Base-by-base conservation (phyloP, 371 early-diverging fungal species). In the Choanephora cucurbitarum region DNA sequence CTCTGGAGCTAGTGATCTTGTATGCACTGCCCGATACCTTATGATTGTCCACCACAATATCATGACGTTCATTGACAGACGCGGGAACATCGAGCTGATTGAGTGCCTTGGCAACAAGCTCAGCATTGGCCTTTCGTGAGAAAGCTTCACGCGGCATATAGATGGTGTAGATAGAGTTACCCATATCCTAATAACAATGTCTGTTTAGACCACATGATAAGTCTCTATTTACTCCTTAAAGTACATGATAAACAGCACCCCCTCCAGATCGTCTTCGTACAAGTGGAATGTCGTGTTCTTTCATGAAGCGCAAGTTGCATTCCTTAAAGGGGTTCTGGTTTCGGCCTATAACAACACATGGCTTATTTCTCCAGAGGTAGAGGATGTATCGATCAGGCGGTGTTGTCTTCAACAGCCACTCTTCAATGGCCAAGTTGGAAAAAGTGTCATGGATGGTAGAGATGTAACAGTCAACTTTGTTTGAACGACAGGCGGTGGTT, bases 311-410 rank as follows among this genome's bases (percentile, higher is more conserved):
- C 48, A 96, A 63, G 65, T 94, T 88, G 71, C 94, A 92, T 64
- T 98, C 98, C 52, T 87, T 86, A 86, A 92, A 98, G 6, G 97
- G 96, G 58, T 98, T 97, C 86, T 97, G 97, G 63, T 97, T 97
- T 49, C 95, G 77, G 4, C 99, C 99, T 58, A 98, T 83, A 15
- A 98, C 92, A 0, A 97, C 93, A 51, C 94, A 90, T 10, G 88
- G 81, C 19, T 70, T 67, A 69, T 98, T 98, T 52, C 94, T 88
- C 83, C 91, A 98, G 41, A 98, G 77, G 57, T 87, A 91, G 21
- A 96, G 74, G 43, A 92, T 78, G 49, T 87, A 77, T 34, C 73
- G 72, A 22, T 80, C 66, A 5, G 89, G 83, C 69, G 85, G 85
- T 15, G 86, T 83, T 54, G 81, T 73, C 18, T 88, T 77, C 54